phyloP scores from a whole-genome alignment of 176 grass and related monocot species.

The Cenchrus purpureus region DNA sequence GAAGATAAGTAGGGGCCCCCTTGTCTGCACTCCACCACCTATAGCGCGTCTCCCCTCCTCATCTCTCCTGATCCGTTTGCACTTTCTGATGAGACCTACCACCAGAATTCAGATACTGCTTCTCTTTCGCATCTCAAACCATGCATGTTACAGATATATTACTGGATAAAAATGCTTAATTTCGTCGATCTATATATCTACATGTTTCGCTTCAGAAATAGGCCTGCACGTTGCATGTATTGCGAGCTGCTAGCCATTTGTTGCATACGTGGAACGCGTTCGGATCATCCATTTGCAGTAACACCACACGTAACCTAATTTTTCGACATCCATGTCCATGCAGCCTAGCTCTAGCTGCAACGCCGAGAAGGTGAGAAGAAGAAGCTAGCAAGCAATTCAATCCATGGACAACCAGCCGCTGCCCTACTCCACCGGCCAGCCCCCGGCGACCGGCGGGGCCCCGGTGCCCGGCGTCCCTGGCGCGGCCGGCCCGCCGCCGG shows the following conservation, averaged over 20 bases:
- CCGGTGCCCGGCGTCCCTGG: conserved; percentile 42
- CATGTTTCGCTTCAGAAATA: background rate
- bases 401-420: conserved; percentile 70
- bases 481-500: conserved; percentile 29
- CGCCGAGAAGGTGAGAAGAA: background rate
- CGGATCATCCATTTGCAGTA: conserved; percentile 18
- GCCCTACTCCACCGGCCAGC: conserved; percentile 43
- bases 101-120: background rate
- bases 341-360: conserved; percentile 26
- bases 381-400: background rate
- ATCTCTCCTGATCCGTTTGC: conserved; percentile 44
- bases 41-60: conserved; percentile 29
- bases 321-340: conserved; percentile 36
- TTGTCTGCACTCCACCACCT: conserved; percentile 38
- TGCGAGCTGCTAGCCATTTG: conserved; percentile 12
- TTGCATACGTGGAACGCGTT: conserved; percentile 24
- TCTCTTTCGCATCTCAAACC: background rate
- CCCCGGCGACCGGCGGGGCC: conserved; percentile 39
- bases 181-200: no score
- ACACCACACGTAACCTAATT: background rate
- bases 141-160: background rate
- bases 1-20: conserved; percentile 55
- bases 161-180: no score
- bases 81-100: background rate
- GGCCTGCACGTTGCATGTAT: conserved; percentile 12